Conservation (phyloP, 768 basidiomycete species). For the Baorangia bicolor region DNA sequence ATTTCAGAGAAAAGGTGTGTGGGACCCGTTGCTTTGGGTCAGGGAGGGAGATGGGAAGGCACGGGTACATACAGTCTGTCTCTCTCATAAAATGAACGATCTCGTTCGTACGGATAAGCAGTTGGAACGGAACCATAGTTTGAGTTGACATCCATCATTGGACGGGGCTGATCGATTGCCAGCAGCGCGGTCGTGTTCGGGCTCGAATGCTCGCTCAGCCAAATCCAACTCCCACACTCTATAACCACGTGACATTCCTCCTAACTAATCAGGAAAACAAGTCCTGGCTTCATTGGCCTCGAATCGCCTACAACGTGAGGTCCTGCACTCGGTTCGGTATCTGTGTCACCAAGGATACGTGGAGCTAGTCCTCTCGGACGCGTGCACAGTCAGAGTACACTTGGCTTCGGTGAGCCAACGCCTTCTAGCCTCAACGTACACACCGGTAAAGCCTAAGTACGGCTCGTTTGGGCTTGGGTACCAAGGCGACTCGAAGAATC, state of each 20-base stretch:
- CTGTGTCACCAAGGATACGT: no score
- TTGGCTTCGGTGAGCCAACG: no score
- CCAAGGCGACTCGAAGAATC: no score
- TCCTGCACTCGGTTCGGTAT: no score
- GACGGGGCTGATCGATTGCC: slow-evolving; percentile 15
- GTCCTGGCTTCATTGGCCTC: no score
- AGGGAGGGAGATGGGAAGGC: slow-evolving; percentile 8
- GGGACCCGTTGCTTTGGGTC: neutral
- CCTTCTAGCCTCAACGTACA: no score
- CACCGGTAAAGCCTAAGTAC: no score
- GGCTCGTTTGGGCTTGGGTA: no score
- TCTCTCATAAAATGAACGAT: slow-evolving; percentile 31
- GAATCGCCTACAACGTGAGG: no score
- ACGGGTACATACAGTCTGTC: slow-evolving; percentile 35
- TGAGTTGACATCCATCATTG: slow-evolving; percentile 25
- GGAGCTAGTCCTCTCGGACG: no score
- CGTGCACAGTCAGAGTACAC: no score
- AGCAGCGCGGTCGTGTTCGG: neutral
- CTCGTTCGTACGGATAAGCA: slow-evolving; percentile 31
- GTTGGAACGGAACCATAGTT: slow-evolving; percentile 26
- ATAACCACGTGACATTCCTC: slow-evolving; percentile 14
- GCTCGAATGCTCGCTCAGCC: neutral
- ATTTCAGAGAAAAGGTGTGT: slow-evolving; percentile 1
- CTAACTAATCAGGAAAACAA: no score
- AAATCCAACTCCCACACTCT: slow-evolving; percentile 10